Percentiles rank a stretch among this genome's conserved stretches.
phyloP scores from a whole-genome alignment of 441 rosid genomes.

The Gossypium laxum region DNA sequence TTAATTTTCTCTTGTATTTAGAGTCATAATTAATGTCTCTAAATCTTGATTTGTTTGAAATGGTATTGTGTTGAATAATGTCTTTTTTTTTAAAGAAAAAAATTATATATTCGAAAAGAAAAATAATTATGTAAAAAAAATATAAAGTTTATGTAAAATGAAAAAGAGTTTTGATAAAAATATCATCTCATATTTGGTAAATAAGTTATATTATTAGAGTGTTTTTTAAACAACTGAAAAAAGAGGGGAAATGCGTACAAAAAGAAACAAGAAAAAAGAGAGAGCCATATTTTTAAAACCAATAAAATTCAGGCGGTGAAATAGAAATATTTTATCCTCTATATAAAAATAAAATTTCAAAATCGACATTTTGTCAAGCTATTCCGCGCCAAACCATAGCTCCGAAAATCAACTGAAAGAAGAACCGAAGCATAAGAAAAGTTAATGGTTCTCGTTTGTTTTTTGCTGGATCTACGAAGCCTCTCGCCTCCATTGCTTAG shows the following conservation, averaged over 20 bases:
- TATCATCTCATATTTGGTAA: too few relatives aligned
- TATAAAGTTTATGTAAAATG: too few relatives aligned
- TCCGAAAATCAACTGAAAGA: slow-evolving; percentile 17
- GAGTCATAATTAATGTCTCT: background rate
- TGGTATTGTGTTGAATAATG: background rate
- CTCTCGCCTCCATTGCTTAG: slow-evolving; percentile 46
- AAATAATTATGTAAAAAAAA: too few relatives aligned
- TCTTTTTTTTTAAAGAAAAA: too few relatives aligned
- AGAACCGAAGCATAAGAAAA: slow-evolving; percentile 18
- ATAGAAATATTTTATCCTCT: background rate
- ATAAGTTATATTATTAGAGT: too few relatives aligned
- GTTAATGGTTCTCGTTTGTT: slow-evolving; percentile 48
- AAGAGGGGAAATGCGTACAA: too few relatives aligned
- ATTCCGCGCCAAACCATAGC: slow-evolving; percentile 23
- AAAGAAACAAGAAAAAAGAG: too few relatives aligned
- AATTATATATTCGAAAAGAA: too few relatives aligned
- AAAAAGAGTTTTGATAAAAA: too few relatives aligned
- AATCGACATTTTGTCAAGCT: background rate
- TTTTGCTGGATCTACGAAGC: slow-evolving; percentile 59
- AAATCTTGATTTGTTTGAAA: background rate
- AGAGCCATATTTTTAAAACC: too few relatives aligned
- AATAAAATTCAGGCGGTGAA: too few relatives aligned
- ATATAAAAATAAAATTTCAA: background rate
- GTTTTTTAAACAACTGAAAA: too few relatives aligned
- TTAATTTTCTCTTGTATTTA: background rate